Evolutionary conservation across 176 grass and related monocot genomes (phyloP), one percentile per base, ranked within the genome.

Genomic region (Themeda triandra): DNA sequence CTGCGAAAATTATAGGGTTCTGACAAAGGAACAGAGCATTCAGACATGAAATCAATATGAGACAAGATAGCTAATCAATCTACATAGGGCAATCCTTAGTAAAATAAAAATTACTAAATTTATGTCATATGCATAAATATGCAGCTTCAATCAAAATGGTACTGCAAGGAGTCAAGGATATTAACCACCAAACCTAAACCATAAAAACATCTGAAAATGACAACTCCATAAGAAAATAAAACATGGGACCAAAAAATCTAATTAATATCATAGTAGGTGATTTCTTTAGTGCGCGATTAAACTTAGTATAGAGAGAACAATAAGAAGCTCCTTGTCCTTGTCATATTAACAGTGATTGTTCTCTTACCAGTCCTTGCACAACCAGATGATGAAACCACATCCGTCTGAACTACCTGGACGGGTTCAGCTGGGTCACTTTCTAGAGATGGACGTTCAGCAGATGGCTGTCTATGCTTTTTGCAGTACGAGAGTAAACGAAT

Each of bases 401-500:
- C 75, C 24, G 81, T 85, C 74, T 73, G 83, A 91, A 72, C 88
- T 82, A 82, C 79, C 40, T 82, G 78, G 79, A 64, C 13, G 19
- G 80, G 66, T 24, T 86, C 72, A 66, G 73, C 35, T 82, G 68
- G 71, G 65, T 75, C 69, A 67, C 79, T 83, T 68, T 93, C 84
- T 79, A 89, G 71, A 87, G 89, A 84, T 69, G 92, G 91, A 59
- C 84, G 87, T 82, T 94, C 93, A 90, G 92, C 85, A 64, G 88
- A 92, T 86, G 91, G 96, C 32, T 91, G 93, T 73, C 96, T 96
- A 71, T 99, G 96, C 71, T 99, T 99, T 88, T 96, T 99, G 81
- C 96, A 99, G 75, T 92, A 99, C 15, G 96, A 99, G 62, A 99
- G 91, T 80, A 99, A 85, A 42, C 96, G 96, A 82, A 99, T 99